Evolutionary conservation across 2,329 filamentous ascomycete genomes (phyloP).

Genomic region (Lecanicillium sp.): DNA sequence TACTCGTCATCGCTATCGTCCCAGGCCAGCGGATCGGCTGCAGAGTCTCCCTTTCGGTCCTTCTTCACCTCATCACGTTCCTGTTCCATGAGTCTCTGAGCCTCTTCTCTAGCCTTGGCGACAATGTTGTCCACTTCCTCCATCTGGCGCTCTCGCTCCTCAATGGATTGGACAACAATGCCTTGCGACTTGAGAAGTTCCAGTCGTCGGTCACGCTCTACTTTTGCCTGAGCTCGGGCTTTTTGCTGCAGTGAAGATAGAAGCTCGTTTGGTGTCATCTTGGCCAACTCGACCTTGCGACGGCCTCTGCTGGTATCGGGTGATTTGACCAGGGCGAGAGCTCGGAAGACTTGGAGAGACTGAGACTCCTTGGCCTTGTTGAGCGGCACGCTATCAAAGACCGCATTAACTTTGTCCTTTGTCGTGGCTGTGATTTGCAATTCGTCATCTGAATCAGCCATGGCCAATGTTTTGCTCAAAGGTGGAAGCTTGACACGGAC

Average conservation of each 20-base stretch:
- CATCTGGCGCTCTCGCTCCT: constrained; percentile 77
- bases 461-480: constrained; percentile 27
- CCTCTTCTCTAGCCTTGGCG: constrained; percentile 75
- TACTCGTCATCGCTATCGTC: constrained; percentile 51
- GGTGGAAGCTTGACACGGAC: constrained; percentile 43
- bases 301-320: constrained; percentile 43
- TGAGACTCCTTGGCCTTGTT: constrained; percentile 55
- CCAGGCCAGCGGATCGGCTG: constrained; percentile 44
- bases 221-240: constrained; percentile 71
- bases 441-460: constrained; percentile 47
- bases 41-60: constrained; percentile 40
- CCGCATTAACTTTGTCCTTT: constrained; percentile 47
- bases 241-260: constrained; percentile 60
- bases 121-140: constrained; percentile 83
- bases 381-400: constrained; percentile 63
- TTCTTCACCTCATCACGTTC: constrained; percentile 70
- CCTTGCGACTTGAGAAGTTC: constrained; percentile 73
- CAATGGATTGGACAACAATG: constrained; percentile 71
- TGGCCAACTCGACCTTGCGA: constrained; percentile 35
- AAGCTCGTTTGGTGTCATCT: constrained; percentile 63
- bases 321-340: constrained; percentile 64
- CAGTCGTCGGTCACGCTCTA: constrained; percentile 70
- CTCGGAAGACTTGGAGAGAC: constrained; percentile 61
- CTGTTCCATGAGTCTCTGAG: constrained; percentile 58
- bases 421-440: constrained; percentile 52